phyloP scores from a whole-genome alignment of 2,329 filamentous ascomycete genomes.

The Arachnomyces sp. region DNA sequence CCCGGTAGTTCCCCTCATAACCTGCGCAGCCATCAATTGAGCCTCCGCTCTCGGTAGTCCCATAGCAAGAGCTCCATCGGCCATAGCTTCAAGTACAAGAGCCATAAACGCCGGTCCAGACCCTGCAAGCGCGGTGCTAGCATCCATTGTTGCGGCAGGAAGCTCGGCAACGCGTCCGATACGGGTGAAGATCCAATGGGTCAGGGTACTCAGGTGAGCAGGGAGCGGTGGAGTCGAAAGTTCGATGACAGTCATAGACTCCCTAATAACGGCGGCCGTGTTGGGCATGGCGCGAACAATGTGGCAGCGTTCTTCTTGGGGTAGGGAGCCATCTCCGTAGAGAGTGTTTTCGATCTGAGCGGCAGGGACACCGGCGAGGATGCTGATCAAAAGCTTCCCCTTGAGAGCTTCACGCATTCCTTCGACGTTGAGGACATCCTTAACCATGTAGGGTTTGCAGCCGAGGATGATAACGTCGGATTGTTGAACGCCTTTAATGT shows the following conservation, averaged over 20 bases:
- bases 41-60: constrained; percentile 53
- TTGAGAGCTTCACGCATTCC: constrained; percentile 66
- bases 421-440: constrained; percentile 57
- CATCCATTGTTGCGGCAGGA: constrained; percentile 49
- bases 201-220: constrained; percentile 34
- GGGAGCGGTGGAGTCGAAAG: constrained; percentile 44
- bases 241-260: constrained; percentile 76
- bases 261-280: constrained; percentile 68
- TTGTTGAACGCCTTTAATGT: constrained; percentile 58
- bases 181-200: constrained; percentile 52
- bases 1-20: constrained; percentile 52
- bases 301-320: constrained; percentile 28
- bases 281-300: constrained; percentile 80
- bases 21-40: constrained; percentile 56
- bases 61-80: constrained; percentile 57
- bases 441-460: constrained; percentile 73
- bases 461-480: constrained; percentile 69
- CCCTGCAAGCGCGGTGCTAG: constrained; percentile 51
- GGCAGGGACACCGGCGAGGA: constrained; percentile 68
- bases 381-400: constrained; percentile 75
- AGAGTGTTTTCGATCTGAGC: constrained; percentile 60
- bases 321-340: constrained; percentile 45
- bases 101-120: constrained; percentile 57
- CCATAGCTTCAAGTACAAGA: constrained; percentile 52
- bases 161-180: constrained; percentile 44